Base-by-base conservation (phyloP, 225 moss, liverwort and hornwort genomes). In the Thuidium tamariscinum region DNA sequence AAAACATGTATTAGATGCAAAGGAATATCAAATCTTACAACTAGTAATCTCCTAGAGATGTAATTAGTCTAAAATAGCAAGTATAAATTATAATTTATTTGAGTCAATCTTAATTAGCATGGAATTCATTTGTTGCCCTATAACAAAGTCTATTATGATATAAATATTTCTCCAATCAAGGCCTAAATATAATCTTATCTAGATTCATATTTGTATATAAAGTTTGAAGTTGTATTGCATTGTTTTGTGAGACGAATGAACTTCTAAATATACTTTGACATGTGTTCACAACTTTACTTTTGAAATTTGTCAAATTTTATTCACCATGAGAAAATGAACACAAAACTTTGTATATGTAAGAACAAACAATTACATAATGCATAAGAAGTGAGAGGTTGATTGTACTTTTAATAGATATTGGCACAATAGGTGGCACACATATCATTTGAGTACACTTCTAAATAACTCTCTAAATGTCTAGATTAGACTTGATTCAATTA, bases 391-490 rank as follows among this genome's bases (percentile, higher is more conserved):
- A 13, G 13, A 39, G 46, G 10, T n/a, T n/a, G n/a, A n/a, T n/a
- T n/a, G n/a, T n/a, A n/a, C n/a, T n/a, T n/a, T n/a, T n/a, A n/a
- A n/a, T n/a, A n/a, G n/a, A n/a, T n/a, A n/a, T n/a, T n/a, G n/a
- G n/a, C n/a, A n/a, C n/a, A 46, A 10, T 16, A 0, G 3, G 16
- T 5, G 26, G 15, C 0, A 2, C 6, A 5, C 3, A n/a, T 27
- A 3, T 72, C 30, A 46, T 46, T 4, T 29, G 4, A 44, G 3
- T 2, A 17, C 48, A 48, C 19, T 72, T 19, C 7, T 30, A 30
- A 3, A 73, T 32, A 32, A 7, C 1, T 30, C 18, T 30, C 0
- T 4, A 6, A 48, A 18, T 30, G 18, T 46, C 7, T 18, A 11
- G 11, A 72, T 72, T 72, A 2, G 19, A 71, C 10, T 44, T 16